A percentile compares a stretch with the other conserved stretches of the same genome.
These are phyloP conservation scores for Daldinia sp. DNA, from an alignment of 2,329 filamentous ascomycete species.

Conservation along the genomic window DNA sequence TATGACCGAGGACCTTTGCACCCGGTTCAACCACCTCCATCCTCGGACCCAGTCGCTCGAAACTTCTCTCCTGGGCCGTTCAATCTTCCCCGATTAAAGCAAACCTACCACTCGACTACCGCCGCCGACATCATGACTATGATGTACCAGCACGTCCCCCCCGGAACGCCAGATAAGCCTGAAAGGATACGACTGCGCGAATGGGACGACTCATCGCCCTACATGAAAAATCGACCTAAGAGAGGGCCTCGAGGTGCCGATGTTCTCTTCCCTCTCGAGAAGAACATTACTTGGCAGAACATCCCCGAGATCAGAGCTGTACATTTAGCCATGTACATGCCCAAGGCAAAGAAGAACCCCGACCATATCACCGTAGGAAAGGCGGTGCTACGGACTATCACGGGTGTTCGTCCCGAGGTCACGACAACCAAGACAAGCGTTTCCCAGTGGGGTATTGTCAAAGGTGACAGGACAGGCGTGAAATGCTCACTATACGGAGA, in stretches of 20 bases:
- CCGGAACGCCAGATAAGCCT: slow-evolving; percentile 71
- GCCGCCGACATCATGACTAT: slow-evolving; percentile 89
- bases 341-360: slow-evolving; percentile 76
- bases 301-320: slow-evolving; percentile 85
- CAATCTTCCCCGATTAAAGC: slow-evolving; percentile 84
- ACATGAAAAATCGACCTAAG: slow-evolving; percentile 90
- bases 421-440: slow-evolving; percentile 79
- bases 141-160: slow-evolving; percentile 86
- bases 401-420: slow-evolving; percentile 77
- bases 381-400: slow-evolving; percentile 87
- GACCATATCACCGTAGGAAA: slow-evolving; percentile 84
- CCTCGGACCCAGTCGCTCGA: slow-evolving; percentile 88
- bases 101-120: slow-evolving; percentile 90
- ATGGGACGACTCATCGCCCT: slow-evolving; percentile 93
- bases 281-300: slow-evolving; percentile 82
- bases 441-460: slow-evolving; percentile 78
- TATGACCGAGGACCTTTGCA: slow-evolving; percentile 95
- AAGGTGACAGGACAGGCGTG: slow-evolving; percentile 78
- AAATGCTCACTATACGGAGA: slow-evolving; percentile 84
- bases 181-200: slow-evolving; percentile 76
- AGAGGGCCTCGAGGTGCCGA: slow-evolving; percentile 86
- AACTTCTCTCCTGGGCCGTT: slow-evolving; percentile 93
- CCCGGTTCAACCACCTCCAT: slow-evolving; percentile 88
- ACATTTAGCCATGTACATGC: slow-evolving; percentile 81
- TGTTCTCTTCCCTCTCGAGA: slow-evolving; percentile 77